These are phyloP conservation scores for Marasmius fiardii DNA, from an alignment of 1,284 basidiomycete genomes.

Conservation along the genomic window DNA sequence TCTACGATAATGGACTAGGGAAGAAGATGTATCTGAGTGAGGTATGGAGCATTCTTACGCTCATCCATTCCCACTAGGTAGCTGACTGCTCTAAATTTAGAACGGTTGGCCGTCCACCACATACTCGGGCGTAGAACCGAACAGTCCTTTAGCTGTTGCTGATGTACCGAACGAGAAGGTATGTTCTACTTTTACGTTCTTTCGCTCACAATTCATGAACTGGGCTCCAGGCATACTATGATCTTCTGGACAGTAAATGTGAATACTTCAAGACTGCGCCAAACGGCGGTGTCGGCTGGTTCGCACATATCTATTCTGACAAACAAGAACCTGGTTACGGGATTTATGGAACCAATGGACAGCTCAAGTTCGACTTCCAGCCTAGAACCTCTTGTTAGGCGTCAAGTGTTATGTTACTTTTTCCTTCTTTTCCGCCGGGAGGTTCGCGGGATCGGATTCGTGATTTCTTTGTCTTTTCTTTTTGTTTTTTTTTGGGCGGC, in stretches of 20 bases:
- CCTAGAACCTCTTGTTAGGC: constrained; percentile 45
- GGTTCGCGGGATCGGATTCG: too few species aligned
- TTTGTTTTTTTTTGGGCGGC: too few species aligned
- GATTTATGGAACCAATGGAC: constrained; percentile 46
- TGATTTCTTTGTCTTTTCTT: too few species aligned
- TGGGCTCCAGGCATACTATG: constrained; percentile 50
- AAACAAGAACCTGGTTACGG: constrained; percentile 65
- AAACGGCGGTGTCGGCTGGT: constrained; percentile 73
- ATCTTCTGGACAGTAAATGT: constrained; percentile 65
- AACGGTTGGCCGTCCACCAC: constrained; percentile 73
- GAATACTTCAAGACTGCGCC: constrained; percentile 52
- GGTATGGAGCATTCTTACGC: constrained; percentile 29
- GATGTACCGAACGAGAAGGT: constrained; percentile 58
- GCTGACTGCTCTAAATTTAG: constrained; percentile 29
- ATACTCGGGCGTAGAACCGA: constrained; percentile 56
- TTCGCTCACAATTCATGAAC: neutral
- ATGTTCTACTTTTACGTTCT: constrained; percentile 14
- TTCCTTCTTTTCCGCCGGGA: neutral
- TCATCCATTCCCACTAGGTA: neutral
- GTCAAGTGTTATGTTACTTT: neutral
- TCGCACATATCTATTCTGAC: constrained; percentile 74
- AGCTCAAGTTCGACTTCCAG: constrained; percentile 53
- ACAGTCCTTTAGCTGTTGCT: constrained; percentile 52
- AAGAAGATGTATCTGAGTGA: constrained; percentile 75
- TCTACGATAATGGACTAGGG: constrained; percentile 50